Evolutionary conservation across 192 early-diverging fungal species (phyloP), one percentile per base, ranked within the genome.

Genomic region (Haplosporangium gracile): DNA sequence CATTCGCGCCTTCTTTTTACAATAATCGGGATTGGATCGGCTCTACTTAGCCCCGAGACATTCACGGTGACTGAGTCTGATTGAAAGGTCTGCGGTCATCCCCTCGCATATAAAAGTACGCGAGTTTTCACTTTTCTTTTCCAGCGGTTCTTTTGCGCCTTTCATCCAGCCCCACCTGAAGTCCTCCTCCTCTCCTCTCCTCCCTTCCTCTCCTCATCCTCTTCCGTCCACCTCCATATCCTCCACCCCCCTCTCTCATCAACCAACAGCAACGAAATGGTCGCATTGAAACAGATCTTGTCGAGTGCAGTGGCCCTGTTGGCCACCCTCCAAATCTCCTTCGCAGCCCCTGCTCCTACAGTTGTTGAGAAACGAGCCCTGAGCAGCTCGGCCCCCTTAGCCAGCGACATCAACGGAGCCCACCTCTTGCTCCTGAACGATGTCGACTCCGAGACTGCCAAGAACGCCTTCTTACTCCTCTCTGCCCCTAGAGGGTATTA

Each of bases 361-460:
- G 68, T 68, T 24, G 39, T 72, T 69, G 9, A 82, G 26, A 70
- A 82, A 34, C 69, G 75, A 1, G 29, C 24, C 42, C 70, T 82
- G 39, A 70, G 38, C 18, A 49, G 53, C 29, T 57, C 69, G 5
- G 75, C 81, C 4, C 81, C 81, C 3, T 15, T 65, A 43, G 81
- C 81, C 3, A 76, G 75, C 38, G 43, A 76, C 36, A 77, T 82
- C 16, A 70, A 72, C 10, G 81, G 81, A 9, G 75, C 75, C 8
- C 81, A 82, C 72, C 20, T 82, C 4, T 34, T 82, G 69, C 51
- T 82, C 40, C 51, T 47, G 75, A 82, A 82, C 57, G 81, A 82
- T 68, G 81, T 82, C 32, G 81, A 82, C 32, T 72, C 75, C 8
- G 26, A 51, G 24, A 49, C 75, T 20, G 38, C 34, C 53, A 82